Conservation (phyloP, 176 grass and related monocot genomes). For the Rhynchospora breviuscula region DNA sequence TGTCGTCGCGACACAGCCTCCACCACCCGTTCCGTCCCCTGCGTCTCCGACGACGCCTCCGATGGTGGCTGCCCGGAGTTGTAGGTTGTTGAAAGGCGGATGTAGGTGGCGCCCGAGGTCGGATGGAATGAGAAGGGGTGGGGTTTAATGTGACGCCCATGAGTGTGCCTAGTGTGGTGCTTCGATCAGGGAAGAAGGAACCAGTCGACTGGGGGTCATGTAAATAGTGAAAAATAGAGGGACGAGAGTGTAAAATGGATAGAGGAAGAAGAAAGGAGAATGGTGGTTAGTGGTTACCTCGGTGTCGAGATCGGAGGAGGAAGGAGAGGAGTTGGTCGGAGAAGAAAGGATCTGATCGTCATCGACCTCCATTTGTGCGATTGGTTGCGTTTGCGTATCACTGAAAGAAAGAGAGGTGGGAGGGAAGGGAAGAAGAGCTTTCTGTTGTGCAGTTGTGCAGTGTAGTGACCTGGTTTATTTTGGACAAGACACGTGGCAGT, state of each 20-base stretch:
- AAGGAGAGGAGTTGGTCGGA: constrained; percentile 68
- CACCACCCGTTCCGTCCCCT: constrained; percentile 49
- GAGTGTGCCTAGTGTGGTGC: constrained; percentile 92
- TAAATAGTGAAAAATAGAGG: background rate
- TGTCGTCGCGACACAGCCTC: constrained; percentile 60
- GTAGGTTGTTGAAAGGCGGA: background rate
- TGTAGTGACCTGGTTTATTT: constrained; percentile 23
- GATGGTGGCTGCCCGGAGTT: background rate
- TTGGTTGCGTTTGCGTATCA: background rate
- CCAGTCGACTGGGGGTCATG: constrained; percentile 61
- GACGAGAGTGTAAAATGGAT: background rate
- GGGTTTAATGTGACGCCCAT: constrained; percentile 82
- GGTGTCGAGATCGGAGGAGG: constrained; percentile 96
- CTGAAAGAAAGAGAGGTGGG: background rate
- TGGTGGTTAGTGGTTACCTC: constrained; percentile 36
- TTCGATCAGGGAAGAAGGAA: constrained; percentile 89
- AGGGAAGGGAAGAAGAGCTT: background rate
- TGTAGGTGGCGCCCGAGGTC: background rate
- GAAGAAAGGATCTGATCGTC: constrained; percentile 62
- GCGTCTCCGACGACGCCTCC: constrained; percentile 18
- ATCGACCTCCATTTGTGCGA: constrained; percentile 51
- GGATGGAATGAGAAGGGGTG: background rate
- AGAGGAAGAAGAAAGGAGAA: background rate
- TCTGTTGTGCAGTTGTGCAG: background rate
- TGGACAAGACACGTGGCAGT: background rate